phyloP scores from a whole-genome alignment of 2,329 filamentous ascomycete genomes.

The Chaetomiaceae sp. region DNA sequence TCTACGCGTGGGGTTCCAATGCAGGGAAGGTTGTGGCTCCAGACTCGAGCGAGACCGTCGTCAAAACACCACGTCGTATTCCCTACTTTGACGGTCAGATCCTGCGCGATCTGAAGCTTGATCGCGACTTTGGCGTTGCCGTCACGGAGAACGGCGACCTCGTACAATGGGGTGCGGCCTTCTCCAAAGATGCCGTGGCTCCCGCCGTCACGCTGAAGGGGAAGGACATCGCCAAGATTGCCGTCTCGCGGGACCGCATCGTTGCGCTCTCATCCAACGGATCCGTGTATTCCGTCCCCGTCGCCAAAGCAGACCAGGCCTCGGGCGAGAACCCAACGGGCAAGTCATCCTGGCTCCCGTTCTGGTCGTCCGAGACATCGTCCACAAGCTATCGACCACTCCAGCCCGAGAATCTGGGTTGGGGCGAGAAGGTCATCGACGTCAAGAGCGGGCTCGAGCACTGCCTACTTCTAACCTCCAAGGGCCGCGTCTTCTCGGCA shows the following conservation, averaged over 20 bases:
- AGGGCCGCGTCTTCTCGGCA: slow-evolving; percentile 83
- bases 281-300: slow-evolving; percentile 78
- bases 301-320: slow-evolving; percentile 66
- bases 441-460: slow-evolving; percentile 81
- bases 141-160: slow-evolving; percentile 84
- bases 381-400: slow-evolving; percentile 67
- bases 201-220: slow-evolving; percentile 73
- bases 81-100: slow-evolving; percentile 78
- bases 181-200: slow-evolving; percentile 56
- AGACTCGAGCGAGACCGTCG: slow-evolving; percentile 66
- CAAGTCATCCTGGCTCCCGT: slow-evolving; percentile 61
- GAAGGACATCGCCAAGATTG: slow-evolving; percentile 72
- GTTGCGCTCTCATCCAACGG: slow-evolving; percentile 72
- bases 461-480: slow-evolving; percentile 76
- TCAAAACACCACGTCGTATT: slow-evolving; percentile 78
- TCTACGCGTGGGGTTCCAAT: slow-evolving; percentile 94
- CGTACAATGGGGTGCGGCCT: slow-evolving; percentile 84
- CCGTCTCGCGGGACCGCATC: slow-evolving; percentile 77
- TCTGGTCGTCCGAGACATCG: slow-evolving; percentile 52
- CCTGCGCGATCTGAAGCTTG: slow-evolving; percentile 81
- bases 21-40: slow-evolving; percentile 79
- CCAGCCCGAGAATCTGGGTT: slow-evolving; percentile 58
- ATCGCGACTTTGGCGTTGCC: slow-evolving; percentile 76
- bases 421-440: slow-evolving; percentile 68
- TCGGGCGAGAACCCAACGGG: slow-evolving; percentile 50